Evolutionary conservation across 2,329 filamentous ascomycete genomes (phyloP), one percentile per base, ranked within the genome.

Genomic region (Sporothrix luriei): DNA sequence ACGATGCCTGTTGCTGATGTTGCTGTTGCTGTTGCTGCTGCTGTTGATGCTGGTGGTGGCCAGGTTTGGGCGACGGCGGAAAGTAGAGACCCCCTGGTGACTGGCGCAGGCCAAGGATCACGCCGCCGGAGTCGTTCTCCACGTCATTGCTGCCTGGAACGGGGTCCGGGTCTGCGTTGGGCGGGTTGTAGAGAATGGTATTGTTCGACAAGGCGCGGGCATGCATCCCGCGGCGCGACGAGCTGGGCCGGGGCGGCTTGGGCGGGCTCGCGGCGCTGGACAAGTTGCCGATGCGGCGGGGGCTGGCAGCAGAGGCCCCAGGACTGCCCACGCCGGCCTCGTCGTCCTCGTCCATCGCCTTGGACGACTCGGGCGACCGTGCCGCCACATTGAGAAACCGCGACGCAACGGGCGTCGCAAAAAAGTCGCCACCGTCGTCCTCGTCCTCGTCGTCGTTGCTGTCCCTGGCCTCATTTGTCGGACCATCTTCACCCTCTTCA

Each of bases 131-230:
- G 16, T 67, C 48, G 21, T 64, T 43, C 48, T 55, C 68, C 16
- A 52, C 33, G 24, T 69, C 68, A 29, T 48, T 16, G 54, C 29
- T 43, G 33, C 33, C 33, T 3, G 14, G 14, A 3, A 14, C 40
- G 40, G 40, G 13, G n/a, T 57, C 61, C 6, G 54, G 48, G 10
- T 68, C 52, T 33, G 84, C 81, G 43, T 72, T 40, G 1, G 74
- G 81, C 0, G 93, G 93, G 46, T 91, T 93, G 79, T 91, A 97
- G 0, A 97, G 82, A 68, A 96, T 93, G 0, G 94, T 97, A 74
- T 90, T 92, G 24, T 88, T 91, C 0, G 94, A 97, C 4, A 90
- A 78, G 14, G 92, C 93, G 49, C 93, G 90, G 69, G 81, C 85
- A 75, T 97, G 93, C 4, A 82, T 75, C 0, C 79, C 80, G 57